Evolutionary conservation across 371 early-diverging fungal genomes (phyloP).

Genomic region (Syncephalis fuscata): DNA sequence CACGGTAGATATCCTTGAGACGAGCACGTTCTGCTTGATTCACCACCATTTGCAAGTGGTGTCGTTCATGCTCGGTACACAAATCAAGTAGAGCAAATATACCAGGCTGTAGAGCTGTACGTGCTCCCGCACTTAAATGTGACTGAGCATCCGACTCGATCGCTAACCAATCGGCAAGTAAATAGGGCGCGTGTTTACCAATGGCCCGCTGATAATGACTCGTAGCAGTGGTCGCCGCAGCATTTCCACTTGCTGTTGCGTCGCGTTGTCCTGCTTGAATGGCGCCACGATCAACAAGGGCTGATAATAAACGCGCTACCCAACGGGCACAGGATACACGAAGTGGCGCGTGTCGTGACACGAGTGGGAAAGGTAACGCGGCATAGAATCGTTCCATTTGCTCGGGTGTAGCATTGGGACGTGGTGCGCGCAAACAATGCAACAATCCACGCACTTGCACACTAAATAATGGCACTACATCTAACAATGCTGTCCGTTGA

Average conservation of each 20-base stretch:
- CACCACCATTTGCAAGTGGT: constrained; percentile 37
- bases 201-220: constrained; percentile 16
- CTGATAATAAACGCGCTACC: constrained; percentile 30
- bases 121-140: constrained; percentile 22
- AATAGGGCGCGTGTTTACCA: constrained; percentile 46
- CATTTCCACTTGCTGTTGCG: constrained; percentile 1
- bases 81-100: constrained; percentile 50
- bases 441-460: too few relatives aligned
- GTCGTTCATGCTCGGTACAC: constrained; percentile 46
- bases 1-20: constrained; percentile 32
- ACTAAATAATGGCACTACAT: too few relatives aligned
- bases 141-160: constrained; percentile 44
- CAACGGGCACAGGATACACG: constrained; percentile 25
- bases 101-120: constrained; percentile 33
- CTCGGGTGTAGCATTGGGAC: too few relatives aligned
- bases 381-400: too few relatives aligned
- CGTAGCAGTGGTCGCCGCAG: constrained; percentile 6
- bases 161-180: constrained; percentile 41
- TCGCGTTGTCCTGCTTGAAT: background rate
- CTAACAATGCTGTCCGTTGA: too few relatives aligned
- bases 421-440: too few relatives aligned
- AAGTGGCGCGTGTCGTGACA: constrained; percentile 13
- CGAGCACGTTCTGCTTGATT: constrained; percentile 35
- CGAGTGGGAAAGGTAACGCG: too few relatives aligned
- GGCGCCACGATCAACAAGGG: constrained; percentile 16